Base-by-base conservation (phyloP, 768 basidiomycete species). In the Lactifluus piperatus region DNA sequence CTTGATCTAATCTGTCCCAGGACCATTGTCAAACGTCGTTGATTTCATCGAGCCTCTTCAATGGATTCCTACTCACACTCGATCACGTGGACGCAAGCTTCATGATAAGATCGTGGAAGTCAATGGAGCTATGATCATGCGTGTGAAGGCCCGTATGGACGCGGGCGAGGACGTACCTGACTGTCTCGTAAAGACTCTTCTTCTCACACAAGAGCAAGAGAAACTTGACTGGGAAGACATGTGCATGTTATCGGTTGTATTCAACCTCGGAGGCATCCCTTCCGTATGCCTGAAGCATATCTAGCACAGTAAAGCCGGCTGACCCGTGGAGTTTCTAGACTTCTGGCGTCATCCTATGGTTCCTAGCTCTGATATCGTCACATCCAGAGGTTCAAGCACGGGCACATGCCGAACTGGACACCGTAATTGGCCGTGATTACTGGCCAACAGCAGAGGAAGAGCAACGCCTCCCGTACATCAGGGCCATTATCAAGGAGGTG, bases 41-140 rank as follows among this genome's bases (percentile, higher is more conserved):
- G 79, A 80, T 64, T 80, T 78, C 53, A 56, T 79, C 5, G 71
- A 72, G 13, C 55, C 73, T 11, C 72, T 79, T 32, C 77, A 77
- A 46, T 65, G 65, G 36, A 49, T 79, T 2, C 77, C 76, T 2
- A 74, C 69, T 36, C 60, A 60, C 20, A 75, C 74, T 71, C 70
- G 65, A 7, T 63, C 68, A 0, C 73, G 79, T 7, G 77, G 70
- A 4, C 66, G 66, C 46, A 72, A 70, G 24, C 73, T 80, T 5
- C 76, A 77, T 51, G 51, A 66, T 13, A 68, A 65, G 36, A 58
- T 73, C 39, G 61, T 71, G 34, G 65, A 62, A 39, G 66, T 69
- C 5, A 71, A 72, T 51, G 71, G 72, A 24, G 55, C 60, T 2
- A 70, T 72, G 69, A 27, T n/a, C n/a, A n/a, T n/a, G n/a, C n/a